These are phyloP conservation scores for Neurospora sp. DNA, from an alignment of 495 filamentous ascomycete species.

Conservation along the genomic window DNA sequence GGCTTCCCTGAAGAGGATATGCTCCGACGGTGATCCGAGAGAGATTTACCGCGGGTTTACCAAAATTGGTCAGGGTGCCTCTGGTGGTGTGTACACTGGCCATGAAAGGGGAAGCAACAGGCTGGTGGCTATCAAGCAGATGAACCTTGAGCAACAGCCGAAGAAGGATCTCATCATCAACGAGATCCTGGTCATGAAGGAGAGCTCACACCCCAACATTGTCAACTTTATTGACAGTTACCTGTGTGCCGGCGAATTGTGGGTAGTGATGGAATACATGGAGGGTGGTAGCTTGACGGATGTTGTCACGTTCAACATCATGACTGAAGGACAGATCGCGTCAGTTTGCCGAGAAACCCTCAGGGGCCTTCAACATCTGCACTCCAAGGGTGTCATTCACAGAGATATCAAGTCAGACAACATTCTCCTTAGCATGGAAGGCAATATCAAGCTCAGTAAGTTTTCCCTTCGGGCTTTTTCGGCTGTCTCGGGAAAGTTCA, in stretches of 20 bases:
- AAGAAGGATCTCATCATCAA: conserved; percentile 99
- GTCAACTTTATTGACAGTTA: conserved; percentile 99
- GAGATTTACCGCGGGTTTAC: conserved; percentile 76
- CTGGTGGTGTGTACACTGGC: conserved; percentile 89
- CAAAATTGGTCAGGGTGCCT: conserved; percentile 97
- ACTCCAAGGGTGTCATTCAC: conserved; percentile 97
- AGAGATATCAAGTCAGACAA: conserved; percentile 99
- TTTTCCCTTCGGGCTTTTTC: conserved; percentile 8
- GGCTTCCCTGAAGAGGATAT: conserved; percentile 72
- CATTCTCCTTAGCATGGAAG: conserved; percentile 86
- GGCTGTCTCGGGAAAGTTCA: conserved; percentile 3
- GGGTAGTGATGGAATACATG: conserved; percentile 99
- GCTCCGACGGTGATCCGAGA: conserved; percentile 77
- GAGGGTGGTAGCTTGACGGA: conserved; percentile 95
- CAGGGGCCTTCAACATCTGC: conserved; percentile 84
- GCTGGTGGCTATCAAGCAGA: conserved; percentile 97
- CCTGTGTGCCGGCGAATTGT: conserved; percentile 76
- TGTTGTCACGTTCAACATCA: conserved; percentile 97
- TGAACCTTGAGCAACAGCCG: conserved; percentile 96
- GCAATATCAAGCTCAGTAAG: conserved; percentile 96
- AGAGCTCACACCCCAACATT: conserved; percentile 95
- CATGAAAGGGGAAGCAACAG: conserved; percentile 73
- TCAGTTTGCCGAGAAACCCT: conserved; percentile 91
- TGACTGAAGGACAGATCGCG: conserved; percentile 94
- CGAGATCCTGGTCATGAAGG: conserved; percentile 98